Evolutionary conservation across 768 basidiomycete species (phyloP).

Genomic region (Tricholoma sp.): DNA sequence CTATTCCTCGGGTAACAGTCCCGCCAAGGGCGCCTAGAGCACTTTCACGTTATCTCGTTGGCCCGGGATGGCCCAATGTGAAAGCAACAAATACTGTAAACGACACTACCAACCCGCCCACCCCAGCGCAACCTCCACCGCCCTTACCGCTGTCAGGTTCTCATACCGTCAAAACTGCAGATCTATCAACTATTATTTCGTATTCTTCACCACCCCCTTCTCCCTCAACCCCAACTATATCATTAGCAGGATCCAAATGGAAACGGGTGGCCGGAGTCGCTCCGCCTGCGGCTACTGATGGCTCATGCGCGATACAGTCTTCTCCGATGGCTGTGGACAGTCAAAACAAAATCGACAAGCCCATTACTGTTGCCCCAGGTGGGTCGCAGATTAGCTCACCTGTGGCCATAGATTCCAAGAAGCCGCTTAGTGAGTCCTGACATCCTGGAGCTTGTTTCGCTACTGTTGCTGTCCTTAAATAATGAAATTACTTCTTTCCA

Average conservation of each 20-base stretch:
- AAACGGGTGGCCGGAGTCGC: slow-evolving; percentile 20
- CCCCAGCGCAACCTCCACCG: slow-evolving; percentile 14
- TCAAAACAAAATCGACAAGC: neutral
- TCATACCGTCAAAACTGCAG: neutral
- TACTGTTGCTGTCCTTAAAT: neutral
- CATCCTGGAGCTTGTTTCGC: neutral
- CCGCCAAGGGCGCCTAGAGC: slow-evolving; percentile 21
- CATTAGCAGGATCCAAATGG: slow-evolving; percentile 22
- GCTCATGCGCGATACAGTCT: neutral
- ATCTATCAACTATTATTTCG: slow-evolving; percentile 17
- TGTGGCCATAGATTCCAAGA: neutral
- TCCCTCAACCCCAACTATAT: slow-evolving; percentile 11
- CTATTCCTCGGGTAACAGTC: slow-evolving; percentile 12
- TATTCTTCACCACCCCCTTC: slow-evolving; percentile 23
- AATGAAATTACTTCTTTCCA: neutral
- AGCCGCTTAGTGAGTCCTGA: slow-evolving; percentile 7
- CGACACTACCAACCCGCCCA: slow-evolving; percentile 10
- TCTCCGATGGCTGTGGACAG: neutral
- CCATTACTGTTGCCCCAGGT: neutral
- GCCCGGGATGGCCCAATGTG: slow-evolving; percentile 42
- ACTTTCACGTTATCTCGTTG: slow-evolving; percentile 34
- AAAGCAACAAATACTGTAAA: slow-evolving; percentile 14
- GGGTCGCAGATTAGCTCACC: neutral
- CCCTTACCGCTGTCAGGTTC: slow-evolving; percentile 9
- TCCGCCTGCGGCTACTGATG: neutral